Evolutionary conservation across 805 yeast species (phyloP), one percentile per base, ranked within the genome.

Genomic region (Ogataea pini): DNA sequence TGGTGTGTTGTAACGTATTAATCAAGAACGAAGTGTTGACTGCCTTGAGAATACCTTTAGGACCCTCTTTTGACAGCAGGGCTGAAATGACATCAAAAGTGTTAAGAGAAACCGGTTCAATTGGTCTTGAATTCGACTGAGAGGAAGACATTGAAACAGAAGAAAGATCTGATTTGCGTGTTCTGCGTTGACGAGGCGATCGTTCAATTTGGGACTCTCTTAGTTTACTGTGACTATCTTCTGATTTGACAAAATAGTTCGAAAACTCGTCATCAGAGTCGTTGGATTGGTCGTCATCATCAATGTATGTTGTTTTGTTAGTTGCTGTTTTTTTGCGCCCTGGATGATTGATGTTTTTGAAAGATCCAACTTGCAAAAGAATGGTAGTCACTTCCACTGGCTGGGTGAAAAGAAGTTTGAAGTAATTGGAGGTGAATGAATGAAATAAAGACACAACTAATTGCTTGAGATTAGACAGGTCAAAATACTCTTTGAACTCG

Each of bases 381-480:
- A 89, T 73, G 47, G 92, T 75, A 4, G 87, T 80, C 14, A 88
- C 85, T 57, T 92, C 97, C 65, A 91, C 84, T 1, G 99, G 98
- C 67, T 94, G 97, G 16, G 88, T 78, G 7, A 87, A 62, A 27
- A 89, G 65, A 38, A 84, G 80, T 50, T 82, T 82, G 46, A 81
- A 65, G 69, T 94, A 92, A 54, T 83, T 85, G 54, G 80, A 80
- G 43, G 83, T 59, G 51, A 89, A 80, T 38, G 86, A 80, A 62
- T 77, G 72, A 19, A 82, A 66, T 50, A 89, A 72, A 34, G 82
- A 79, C 45, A 75, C 72, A 4, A 83, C 54, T 28, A 85, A 62
- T 52, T 82, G 87, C 44, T 73, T 73, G 58, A 86, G 66, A 60
- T 82, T 81, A 54, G 71, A 71, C 52, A 73, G 57, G 57, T 85